These are phyloP conservation scores for Fusarium illudens DNA, from an alignment of 2,329 filamentous ascomycete genomes.

Conservation along the genomic window DNA sequence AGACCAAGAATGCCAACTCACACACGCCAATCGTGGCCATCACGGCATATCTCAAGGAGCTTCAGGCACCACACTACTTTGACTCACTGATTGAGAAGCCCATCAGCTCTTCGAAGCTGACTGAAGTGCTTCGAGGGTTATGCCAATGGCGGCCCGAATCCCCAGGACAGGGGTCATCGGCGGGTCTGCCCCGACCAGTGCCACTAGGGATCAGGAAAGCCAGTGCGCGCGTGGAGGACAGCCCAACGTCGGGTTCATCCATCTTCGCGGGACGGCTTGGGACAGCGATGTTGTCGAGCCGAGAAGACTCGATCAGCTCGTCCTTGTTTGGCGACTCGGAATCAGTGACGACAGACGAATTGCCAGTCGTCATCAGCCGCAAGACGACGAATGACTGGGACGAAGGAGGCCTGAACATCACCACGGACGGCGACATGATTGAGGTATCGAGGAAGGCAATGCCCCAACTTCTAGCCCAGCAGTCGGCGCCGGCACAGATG, in stretches of 20 bases:
- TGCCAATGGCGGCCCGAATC: conserved; percentile 92
- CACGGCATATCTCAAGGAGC: conserved; percentile 96
- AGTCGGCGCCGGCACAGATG: conserved; percentile 71
- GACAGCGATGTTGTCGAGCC: conserved; percentile 81
- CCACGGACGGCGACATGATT: conserved; percentile 54
- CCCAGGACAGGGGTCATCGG: conserved; percentile 53
- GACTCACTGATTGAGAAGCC: conserved; percentile 96
- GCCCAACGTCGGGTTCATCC: conserved; percentile 82
- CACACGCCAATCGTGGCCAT: conserved; percentile 96
- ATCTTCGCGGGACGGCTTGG: conserved; percentile 73
- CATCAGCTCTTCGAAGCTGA: conserved; percentile 89
- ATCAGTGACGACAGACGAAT: conserved; percentile 78
- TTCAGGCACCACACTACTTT: conserved; percentile 95
- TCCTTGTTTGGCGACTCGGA: conserved; percentile 90
- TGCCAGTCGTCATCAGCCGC: conserved; percentile 77
- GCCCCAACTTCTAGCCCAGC: conserved; percentile 65
- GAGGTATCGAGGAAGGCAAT: conserved; percentile 54
- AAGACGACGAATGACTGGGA: conserved; percentile 82
- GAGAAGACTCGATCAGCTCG: conserved; percentile 88
- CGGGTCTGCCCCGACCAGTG: conserved; percentile 65
- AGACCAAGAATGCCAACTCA: conserved; percentile 94
- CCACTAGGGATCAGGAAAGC: conserved; percentile 73
- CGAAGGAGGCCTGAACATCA: conserved; percentile 80
- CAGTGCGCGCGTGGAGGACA: conserved; percentile 74
- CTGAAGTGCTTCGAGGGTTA: conserved; percentile 83